A percentile compares a stretch with the other conserved stretches of the same genome.
These are phyloP conservation scores for Epichloe uncinata DNA, from an alignment of 2,329 filamentous ascomycete species.

Conservation along the genomic window DNA sequence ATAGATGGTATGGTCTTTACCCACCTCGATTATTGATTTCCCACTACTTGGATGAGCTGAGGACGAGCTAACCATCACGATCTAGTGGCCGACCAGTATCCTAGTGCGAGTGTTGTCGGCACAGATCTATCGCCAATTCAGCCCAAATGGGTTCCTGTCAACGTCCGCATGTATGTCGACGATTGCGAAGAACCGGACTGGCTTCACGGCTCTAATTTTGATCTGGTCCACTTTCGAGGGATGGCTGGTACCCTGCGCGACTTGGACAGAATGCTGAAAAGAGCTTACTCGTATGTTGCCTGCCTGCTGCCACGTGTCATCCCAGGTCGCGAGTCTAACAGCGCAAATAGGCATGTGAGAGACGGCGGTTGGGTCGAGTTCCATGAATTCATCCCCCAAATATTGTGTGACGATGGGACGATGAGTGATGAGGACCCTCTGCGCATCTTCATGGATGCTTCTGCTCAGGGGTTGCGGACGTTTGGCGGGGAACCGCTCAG, in stretches of 20 bases:
- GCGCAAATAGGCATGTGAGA: slow-evolving; percentile 21
- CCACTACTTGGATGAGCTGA: background rate
- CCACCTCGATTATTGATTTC: background rate
- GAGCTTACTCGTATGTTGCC: slow-evolving; percentile 19
- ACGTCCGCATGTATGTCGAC: slow-evolving; percentile 49
- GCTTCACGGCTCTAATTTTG: slow-evolving; percentile 38
- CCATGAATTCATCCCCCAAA: slow-evolving; percentile 30
- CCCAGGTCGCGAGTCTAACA: slow-evolving; percentile 3
- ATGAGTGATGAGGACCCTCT: slow-evolving; percentile 28
- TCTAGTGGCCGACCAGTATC: slow-evolving; percentile 27
- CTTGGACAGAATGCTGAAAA: slow-evolving; percentile 30
- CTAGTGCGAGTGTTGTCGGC: slow-evolving; percentile 26
- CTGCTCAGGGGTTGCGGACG: slow-evolving; percentile 18
- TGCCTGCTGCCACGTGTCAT: background rate
- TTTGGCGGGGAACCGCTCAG: slow-evolving; percentile 27
- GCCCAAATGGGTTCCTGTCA: slow-evolving; percentile 38
- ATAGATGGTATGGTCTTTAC: slow-evolving; percentile 27
- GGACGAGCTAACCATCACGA: background rate
- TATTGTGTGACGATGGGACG: slow-evolving; percentile 30
- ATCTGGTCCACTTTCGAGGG: slow-evolving; percentile 40
- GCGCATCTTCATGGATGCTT: slow-evolving; percentile 19
- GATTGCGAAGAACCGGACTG: slow-evolving; percentile 46
- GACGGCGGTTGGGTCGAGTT: slow-evolving; percentile 40
- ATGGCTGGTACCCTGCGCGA: slow-evolving; percentile 38
- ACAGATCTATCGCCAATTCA: slow-evolving; percentile 34